These are phyloP conservation scores for Peronospora destructor DNA, from an alignment of 352 stramenopile genomes.

Conservation along the genomic window DNA sequence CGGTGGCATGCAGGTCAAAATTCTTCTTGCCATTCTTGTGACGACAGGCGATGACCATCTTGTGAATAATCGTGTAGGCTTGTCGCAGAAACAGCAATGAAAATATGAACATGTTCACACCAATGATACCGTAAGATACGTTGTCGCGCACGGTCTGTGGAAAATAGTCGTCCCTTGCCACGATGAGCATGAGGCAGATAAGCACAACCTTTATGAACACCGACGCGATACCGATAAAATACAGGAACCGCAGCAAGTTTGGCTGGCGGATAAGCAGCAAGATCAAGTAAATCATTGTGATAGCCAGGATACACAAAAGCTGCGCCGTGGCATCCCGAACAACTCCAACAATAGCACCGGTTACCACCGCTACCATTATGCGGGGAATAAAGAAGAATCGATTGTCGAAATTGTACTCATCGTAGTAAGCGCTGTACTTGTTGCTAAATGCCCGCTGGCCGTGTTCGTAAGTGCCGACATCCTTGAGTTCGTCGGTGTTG, in stretches of 20 bases:
- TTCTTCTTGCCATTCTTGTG: conserved; percentile 39
- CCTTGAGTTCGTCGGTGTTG: conserved; percentile 62
- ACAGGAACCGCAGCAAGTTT: conserved; percentile 74
- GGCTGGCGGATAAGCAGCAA: conserved; percentile 64
- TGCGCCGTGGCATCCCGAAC: conserved; percentile 62
- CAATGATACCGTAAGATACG: conserved; percentile 81
- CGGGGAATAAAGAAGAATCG: conserved; percentile 83
- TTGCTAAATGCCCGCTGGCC: conserved; percentile 67
- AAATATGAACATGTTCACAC: conserved; percentile 80
- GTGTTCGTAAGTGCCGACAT: conserved; percentile 71
- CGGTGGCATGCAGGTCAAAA: conserved; percentile 22
- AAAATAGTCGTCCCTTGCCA: conserved; percentile 75
- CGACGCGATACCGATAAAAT: conserved; percentile 71
- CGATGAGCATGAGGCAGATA: conserved; percentile 71
- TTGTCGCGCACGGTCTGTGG: conserved; percentile 75
- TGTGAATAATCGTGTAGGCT: conserved; percentile 70
- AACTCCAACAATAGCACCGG: conserved; percentile 63
- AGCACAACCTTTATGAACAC: conserved; percentile 81
- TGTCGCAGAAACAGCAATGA: conserved; percentile 73
- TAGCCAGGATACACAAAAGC: conserved; percentile 62
- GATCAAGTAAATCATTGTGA: conserved; percentile 65
- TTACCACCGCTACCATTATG: conserved; percentile 63
- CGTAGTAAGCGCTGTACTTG: conserved; percentile 85
- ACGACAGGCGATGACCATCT: conserved; percentile 40
- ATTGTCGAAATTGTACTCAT: conserved; percentile 88